Evolutionary conservation across 805 yeast genomes (phyloP).

Genomic region (Sugiyamaella valdiviana): DNA sequence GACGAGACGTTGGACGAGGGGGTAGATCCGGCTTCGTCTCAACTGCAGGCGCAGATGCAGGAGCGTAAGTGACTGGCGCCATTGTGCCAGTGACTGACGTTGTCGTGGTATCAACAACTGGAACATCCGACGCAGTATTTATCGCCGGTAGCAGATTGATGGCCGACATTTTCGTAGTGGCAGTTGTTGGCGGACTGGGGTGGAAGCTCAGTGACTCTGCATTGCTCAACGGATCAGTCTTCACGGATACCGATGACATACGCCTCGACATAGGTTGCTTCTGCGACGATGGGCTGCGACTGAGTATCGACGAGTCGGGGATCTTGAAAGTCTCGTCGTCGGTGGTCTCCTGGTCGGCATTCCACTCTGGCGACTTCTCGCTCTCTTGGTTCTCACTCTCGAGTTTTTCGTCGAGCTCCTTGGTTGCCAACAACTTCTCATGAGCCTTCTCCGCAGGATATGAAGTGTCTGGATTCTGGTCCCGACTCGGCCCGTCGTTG

Average conservation of each 20-base stretch:
- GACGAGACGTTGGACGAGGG: background rate
- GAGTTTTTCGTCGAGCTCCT: background rate
- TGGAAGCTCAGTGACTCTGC: constrained; percentile 7
- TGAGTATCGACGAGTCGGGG: background rate
- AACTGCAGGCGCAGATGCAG: background rate
- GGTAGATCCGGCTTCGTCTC: background rate
- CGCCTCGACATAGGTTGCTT: constrained; percentile 1
- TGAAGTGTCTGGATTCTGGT: too few species aligned
- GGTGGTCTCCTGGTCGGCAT: background rate
- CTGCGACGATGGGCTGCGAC: background rate
- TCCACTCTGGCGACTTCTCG: background rate
- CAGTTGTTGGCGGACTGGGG: constrained; percentile 10
- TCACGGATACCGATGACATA: constrained; percentile 5
- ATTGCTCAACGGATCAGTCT: background rate
- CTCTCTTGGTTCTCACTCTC: background rate
- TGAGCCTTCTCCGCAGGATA: too few species aligned
- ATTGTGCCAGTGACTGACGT: background rate
- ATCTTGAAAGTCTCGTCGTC: background rate
- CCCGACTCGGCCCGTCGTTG: too few species aligned
- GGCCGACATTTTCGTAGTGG: constrained; percentile 6
- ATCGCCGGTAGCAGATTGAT: background rate
- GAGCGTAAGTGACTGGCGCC: background rate
- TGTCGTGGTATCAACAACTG: background rate
- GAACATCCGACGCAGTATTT: background rate
- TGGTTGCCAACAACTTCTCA: background rate